Base-by-base conservation (phyloP, 108 stramenopile species). In the Discostella stelligeroides region DNA sequence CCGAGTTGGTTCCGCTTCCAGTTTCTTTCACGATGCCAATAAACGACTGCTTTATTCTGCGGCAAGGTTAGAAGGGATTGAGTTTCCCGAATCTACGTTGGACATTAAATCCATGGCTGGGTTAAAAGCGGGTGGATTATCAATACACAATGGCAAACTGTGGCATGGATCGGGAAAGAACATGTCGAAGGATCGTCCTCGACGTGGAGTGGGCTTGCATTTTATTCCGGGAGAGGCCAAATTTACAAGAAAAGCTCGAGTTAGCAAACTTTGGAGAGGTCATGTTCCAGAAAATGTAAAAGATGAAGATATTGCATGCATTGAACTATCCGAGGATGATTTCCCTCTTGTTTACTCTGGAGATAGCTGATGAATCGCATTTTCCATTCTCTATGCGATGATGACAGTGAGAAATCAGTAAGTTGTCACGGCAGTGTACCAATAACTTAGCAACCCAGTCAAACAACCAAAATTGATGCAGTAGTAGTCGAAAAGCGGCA, bases 131-230 rank as follows among this genome's bases (percentile, higher is more conserved):
- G 93, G 93, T 13, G 76, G 86, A 12, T 51, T 91, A 4, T 83
- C 89, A 4, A 85, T 92, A 20, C 94, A 95, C 58, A 27, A 95
- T 63, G 94, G 94, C 5, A 85, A 73, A 29, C 84, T 79, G 5
- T 95, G 90, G 89, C 94, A 95, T 65, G 94, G 94, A 38, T 87
- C 86, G 11, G 85, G 75, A 1, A 77, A 68, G 63, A 95, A 95
- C 56, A 20, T 12, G 10, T 84, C 73, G 34, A 75, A 7, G 10
- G 34, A 43, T 15, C 49, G 63, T 18, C 84, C 89, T 17, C 73
- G 94, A 37, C 82, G 90, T 57, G 93, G 91, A 11, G 47, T 90
- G 18, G 94, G 94, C 1, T 62, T 95, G 38, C 94, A 95, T 60
- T 92, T 85, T 72, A 85, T 92, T 11, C 90, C 86, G 3, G 86